Conservation (phyloP, 345 rosid genomes). For the Bruguiera sexangula region DNA sequence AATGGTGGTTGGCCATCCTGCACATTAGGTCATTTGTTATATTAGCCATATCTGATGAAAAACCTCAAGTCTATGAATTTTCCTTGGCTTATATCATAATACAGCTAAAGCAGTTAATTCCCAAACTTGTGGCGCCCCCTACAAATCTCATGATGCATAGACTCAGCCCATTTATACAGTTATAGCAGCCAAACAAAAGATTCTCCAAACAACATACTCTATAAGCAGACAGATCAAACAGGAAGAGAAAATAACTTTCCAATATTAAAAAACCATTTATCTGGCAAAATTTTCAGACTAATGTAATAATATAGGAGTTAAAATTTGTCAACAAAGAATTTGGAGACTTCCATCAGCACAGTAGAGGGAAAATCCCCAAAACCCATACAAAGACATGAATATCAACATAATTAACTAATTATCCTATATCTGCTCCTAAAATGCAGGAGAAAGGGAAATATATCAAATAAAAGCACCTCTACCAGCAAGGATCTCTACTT, state of each 20-base stretch:
- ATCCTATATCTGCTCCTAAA: background rate
- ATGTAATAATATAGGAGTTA: background rate
- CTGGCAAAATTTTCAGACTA: background rate
- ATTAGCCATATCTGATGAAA: slow-evolving; percentile 1
- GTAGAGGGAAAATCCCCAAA: background rate
- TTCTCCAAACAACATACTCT: background rate
- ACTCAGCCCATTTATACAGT: background rate
- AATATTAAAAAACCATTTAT: background rate
- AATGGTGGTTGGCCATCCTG: slow-evolving; percentile 99
- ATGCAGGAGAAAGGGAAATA: background rate
- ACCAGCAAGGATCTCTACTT: no score
- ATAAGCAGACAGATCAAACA: background rate
- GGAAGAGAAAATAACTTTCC: background rate
- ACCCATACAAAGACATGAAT: background rate
- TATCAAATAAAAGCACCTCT: no score
- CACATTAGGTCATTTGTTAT: slow-evolving; percentile 21
- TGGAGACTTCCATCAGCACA: background rate
- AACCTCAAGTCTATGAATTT: background rate
- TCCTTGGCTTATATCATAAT: slow-evolving; percentile 5
- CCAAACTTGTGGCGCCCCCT: background rate
- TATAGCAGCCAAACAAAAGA: background rate
- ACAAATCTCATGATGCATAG: no score
- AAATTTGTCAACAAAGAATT: background rate
- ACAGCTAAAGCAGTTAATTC: slow-evolving; percentile 7
- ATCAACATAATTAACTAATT: background rate